A percentile compares a stretch with the other conserved stretches of the same genome.
Evolutionary conservation across 1,284 basidiomycete genomes (phyloP).

Genomic region (Agaricales sp.): DNA sequence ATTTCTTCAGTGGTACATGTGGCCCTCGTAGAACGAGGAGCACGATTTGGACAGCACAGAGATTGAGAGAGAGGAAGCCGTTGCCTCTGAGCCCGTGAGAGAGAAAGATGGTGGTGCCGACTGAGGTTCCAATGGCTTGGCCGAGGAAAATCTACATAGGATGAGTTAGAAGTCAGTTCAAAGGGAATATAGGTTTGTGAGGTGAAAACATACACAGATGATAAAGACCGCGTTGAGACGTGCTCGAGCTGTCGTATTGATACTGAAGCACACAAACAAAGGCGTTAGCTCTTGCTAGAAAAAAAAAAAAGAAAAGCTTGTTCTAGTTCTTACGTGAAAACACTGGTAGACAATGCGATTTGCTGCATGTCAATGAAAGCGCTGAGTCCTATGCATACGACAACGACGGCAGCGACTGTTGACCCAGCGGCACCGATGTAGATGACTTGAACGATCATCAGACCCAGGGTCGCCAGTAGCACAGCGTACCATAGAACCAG

Average conservation of each 20-base stretch:
- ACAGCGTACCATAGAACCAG: conserved; percentile 61
- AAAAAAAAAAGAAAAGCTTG: no score
- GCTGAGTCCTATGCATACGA: not conserved
- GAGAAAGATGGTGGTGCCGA: not conserved
- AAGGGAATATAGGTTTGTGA: not conserved
- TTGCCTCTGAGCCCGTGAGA: not conserved
- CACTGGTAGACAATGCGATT: not conserved
- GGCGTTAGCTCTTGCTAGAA: no score
- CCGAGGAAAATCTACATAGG: not conserved
- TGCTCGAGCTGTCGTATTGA: not conserved
- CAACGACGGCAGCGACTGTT: conserved; percentile 44
- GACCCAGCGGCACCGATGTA: conserved; percentile 49
- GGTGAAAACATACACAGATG: not conserved
- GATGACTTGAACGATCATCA: conserved; percentile 37
- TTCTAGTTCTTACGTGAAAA: not conserved
- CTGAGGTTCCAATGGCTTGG: not conserved
- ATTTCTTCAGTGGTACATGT: not conserved
- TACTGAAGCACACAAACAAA: not conserved
- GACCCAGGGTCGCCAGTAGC: conserved; percentile 33
- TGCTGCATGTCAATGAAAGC: not conserved
- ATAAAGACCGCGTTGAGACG: not conserved
- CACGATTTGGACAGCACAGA: not conserved
- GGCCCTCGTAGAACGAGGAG: not conserved
- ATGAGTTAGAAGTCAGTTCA: not conserved
- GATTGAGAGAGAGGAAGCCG: not conserved